These are phyloP conservation scores for Phaeosphaeriaceae sp. DNA, from an alignment of 2,329 filamentous ascomycete genomes.

Conservation along the genomic window DNA sequence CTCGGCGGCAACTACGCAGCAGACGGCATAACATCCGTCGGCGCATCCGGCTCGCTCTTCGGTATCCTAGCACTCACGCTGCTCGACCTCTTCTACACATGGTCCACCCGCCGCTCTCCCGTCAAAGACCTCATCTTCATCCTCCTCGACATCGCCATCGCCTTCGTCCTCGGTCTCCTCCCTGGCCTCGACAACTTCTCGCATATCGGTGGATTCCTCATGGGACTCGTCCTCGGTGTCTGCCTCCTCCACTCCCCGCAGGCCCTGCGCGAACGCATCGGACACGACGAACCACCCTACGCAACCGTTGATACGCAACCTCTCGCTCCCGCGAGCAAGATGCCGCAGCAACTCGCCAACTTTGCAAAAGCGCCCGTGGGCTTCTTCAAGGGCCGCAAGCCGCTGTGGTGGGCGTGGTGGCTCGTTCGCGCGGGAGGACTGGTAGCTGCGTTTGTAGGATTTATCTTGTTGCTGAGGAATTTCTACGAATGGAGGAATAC, in stretches of 20 bases:
- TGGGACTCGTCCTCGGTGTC: slow-evolving; percentile 86
- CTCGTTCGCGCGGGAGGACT: slow-evolving; percentile 79
- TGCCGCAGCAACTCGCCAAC: slow-evolving; percentile 38
- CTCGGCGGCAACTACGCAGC: slow-evolving; percentile 93
- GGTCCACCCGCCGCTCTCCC: slow-evolving; percentile 78
- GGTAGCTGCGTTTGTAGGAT: slow-evolving; percentile 80
- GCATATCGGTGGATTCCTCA: slow-evolving; percentile 94
- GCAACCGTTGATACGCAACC: slow-evolving; percentile 61
- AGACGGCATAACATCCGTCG: slow-evolving; percentile 78
- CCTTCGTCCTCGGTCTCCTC: slow-evolving; percentile 89
- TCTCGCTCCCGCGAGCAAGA: slow-evolving; percentile 20
- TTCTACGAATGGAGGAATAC: slow-evolving; percentile 82
- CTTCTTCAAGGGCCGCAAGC: slow-evolving; percentile 92
- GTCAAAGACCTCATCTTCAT: slow-evolving; percentile 88
- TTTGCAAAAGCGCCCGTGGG: slow-evolving; percentile 62
- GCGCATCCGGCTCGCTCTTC: slow-evolving; percentile 89
- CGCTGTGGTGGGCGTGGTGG: slow-evolving; percentile 99
- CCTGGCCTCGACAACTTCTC: slow-evolving; percentile 97
- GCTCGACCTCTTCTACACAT: slow-evolving; percentile 91
- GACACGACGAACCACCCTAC: slow-evolving; percentile 73
- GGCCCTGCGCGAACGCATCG: slow-evolving; percentile 75
- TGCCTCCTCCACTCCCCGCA: slow-evolving; percentile 90
- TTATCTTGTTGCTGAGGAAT: slow-evolving; percentile 86
- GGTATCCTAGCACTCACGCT: slow-evolving; percentile 88
- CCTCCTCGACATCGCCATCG: slow-evolving; percentile 82